phyloP scores from a whole-genome alignment of 805 yeast genomes.

The Metschnikowia cubensis region DNA sequence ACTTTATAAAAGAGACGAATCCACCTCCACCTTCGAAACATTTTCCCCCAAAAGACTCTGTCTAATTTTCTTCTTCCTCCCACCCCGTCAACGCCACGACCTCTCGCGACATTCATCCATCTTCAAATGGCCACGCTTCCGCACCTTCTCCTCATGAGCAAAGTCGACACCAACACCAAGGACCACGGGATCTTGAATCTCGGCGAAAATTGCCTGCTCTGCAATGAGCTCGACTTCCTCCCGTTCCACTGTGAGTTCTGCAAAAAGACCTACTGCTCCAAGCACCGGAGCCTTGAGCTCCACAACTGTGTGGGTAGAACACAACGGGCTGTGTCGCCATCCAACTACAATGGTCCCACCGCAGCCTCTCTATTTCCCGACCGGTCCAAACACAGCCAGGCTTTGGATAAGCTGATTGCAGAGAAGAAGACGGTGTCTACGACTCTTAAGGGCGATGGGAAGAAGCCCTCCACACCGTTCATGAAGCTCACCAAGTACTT shows the following conservation, averaged over 20 bases:
- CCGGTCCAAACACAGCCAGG: conserved; percentile 37
- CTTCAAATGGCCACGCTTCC: conserved; percentile 4
- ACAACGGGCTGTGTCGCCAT: conserved; percentile 13
- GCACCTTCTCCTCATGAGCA: conserved; percentile 22
- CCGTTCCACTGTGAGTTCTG: conserved; percentile 55
- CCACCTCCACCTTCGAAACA: neutral
- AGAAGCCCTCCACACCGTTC: conserved; percentile 11
- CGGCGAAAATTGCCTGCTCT: conserved; percentile 53
- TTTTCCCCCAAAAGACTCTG: neutral
- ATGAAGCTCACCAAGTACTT: conserved; percentile 17
- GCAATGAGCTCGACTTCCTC: conserved; percentile 53
- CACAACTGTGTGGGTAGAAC: conserved; percentile 28
- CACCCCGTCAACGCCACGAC: conserved; percentile 2
- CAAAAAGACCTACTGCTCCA: conserved; percentile 43
- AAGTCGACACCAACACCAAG: conserved; percentile 18
- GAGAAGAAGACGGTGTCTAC: conserved; percentile 8
- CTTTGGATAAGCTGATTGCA: conserved; percentile 26
- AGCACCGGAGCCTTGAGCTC: conserved; percentile 40
- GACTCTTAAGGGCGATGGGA: conserved; percentile 20
- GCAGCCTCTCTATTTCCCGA: conserved; percentile 52
- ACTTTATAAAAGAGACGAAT: neutral
- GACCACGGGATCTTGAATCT: conserved; percentile 46
- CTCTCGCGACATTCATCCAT: neutral
- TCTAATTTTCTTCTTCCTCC: neutral
- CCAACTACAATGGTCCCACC: conserved; percentile 27